Percentiles rank a stretch among this genome's conserved stretches.
These are phyloP conservation scores for Sutorius australiensis DNA, from an alignment of 768 basidiomycete species.

Conservation along the genomic window DNA sequence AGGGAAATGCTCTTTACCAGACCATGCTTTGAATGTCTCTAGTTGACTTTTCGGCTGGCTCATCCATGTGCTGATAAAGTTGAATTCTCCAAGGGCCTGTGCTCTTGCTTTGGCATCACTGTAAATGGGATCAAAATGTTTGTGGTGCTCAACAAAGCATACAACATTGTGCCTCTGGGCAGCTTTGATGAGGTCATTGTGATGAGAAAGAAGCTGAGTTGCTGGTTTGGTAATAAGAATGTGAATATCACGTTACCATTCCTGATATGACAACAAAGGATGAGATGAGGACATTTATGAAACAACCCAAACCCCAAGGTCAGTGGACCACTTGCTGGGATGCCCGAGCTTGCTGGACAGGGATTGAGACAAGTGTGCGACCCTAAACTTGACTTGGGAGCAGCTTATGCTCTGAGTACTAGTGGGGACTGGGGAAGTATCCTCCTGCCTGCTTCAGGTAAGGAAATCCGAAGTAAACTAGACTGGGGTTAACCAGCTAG, in stretches of 20 bases:
- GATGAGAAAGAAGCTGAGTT: slow-evolving; percentile 79
- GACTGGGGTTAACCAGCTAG: too few relatives aligned
- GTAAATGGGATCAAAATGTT: slow-evolving; percentile 89
- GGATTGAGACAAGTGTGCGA: too few relatives aligned
- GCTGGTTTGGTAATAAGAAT: slow-evolving; percentile 94
- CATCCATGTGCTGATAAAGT: slow-evolving; percentile 97
- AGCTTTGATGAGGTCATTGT: slow-evolving; percentile 70
- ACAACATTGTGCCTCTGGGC: slow-evolving; percentile 78
- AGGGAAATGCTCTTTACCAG: slow-evolving; percentile 63
- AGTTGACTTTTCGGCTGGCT: slow-evolving; percentile 94
- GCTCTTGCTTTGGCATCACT: slow-evolving; percentile 84
- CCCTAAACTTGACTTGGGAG: too few relatives aligned
- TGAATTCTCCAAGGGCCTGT: slow-evolving; percentile 79
- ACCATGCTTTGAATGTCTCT: slow-evolving; percentile 94
- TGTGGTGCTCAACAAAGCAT: slow-evolving; percentile 95
- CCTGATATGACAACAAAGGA: too few relatives aligned
- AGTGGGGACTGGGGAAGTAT: too few relatives aligned
- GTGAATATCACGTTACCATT: slow-evolving; percentile 77
- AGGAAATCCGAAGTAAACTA: too few relatives aligned
- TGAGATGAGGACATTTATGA: too few relatives aligned
- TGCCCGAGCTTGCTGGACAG: too few relatives aligned
- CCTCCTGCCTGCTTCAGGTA: too few relatives aligned
- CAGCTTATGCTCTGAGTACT: too few relatives aligned
- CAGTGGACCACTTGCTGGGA: too few relatives aligned
- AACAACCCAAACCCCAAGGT: too few relatives aligned